phyloP scores from a whole-genome alignment of 2,329 filamentous ascomycete genomes.

The Westerdykella sp. region DNA sequence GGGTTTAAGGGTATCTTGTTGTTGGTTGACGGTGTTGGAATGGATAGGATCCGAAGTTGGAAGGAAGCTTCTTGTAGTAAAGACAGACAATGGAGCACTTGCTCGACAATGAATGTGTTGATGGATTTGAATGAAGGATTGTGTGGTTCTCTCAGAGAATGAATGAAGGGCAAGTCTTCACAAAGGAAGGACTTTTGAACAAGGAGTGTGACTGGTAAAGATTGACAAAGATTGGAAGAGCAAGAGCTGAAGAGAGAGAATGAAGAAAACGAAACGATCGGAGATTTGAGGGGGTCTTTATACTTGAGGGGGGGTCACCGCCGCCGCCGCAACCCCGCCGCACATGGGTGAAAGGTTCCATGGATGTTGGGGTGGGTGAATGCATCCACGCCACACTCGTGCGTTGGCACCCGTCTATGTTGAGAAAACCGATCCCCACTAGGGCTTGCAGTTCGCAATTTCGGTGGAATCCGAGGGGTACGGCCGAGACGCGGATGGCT shows the following conservation, averaged over 20 bases:
- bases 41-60: background rate
- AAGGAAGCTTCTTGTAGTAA: background rate
- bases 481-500: too few species aligned
- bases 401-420: too few species aligned
- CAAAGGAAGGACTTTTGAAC: background rate
- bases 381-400: too few species aligned
- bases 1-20: background rate
- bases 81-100: background rate
- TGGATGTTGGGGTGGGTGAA: too few species aligned
- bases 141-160: background rate
- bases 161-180: background rate
- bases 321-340: too few species aligned
- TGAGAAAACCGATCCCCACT: too few species aligned
- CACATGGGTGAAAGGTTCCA: too few species aligned
- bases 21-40: background rate
- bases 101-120: conserved; percentile 1
- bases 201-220: background rate
- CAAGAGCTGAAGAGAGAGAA: background rate
- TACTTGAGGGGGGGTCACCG: too few species aligned
- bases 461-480: too few species aligned
- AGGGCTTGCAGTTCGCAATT: too few species aligned
- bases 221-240: conserved; percentile 1
- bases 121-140: conserved; percentile 1
- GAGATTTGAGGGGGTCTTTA: too few species aligned
- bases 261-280: background rate